A percentile compares a stretch with the other conserved stretches of the same genome.
phyloP scores from a whole-genome alignment of 352 stramenopile genomes.

The Globisporangium cylindrosporum region DNA sequence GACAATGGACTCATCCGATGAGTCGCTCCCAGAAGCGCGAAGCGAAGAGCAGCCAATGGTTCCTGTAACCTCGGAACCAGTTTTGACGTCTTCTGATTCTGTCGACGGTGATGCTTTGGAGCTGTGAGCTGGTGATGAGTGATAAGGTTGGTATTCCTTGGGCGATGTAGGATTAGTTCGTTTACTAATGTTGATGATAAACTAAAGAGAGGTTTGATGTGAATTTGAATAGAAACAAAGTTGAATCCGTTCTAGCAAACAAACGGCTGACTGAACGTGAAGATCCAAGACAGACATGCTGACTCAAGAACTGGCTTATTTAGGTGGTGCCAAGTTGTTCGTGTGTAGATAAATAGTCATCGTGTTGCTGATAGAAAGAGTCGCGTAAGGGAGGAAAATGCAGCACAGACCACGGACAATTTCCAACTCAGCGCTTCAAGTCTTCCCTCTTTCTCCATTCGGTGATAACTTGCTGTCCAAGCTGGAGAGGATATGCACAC shows the following conservation, averaged over 20 bases:
- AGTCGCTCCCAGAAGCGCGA: neutral
- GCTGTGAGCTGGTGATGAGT: neutral
- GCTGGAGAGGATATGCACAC: neutral
- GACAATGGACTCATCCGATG: neutral
- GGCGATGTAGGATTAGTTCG: neutral
- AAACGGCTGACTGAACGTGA: neutral
- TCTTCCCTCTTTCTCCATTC: neutral
- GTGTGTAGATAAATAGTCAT: neutral
- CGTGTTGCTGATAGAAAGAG: neutral
- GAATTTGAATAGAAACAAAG: neutral
- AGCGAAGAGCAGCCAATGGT: neutral
- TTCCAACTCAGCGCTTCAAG: neutral
- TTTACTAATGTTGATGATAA: neutral
- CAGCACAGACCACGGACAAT: neutral
- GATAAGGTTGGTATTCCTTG: neutral
- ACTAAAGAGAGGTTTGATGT: neutral
- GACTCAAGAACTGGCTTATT: neutral
- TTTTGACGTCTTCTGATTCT: neutral
- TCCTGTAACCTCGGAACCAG: neutral
- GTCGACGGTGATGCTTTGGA: neutral
- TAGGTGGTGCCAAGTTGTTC: neutral
- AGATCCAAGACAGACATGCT: neutral
- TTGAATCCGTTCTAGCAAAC: neutral
- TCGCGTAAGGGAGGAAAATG: neutral
- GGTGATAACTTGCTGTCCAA: neutral